Evolutionary conservation across 1,284 basidiomycete genomes (phyloP).

Genomic region (Fomitopsis pinicola): DNA sequence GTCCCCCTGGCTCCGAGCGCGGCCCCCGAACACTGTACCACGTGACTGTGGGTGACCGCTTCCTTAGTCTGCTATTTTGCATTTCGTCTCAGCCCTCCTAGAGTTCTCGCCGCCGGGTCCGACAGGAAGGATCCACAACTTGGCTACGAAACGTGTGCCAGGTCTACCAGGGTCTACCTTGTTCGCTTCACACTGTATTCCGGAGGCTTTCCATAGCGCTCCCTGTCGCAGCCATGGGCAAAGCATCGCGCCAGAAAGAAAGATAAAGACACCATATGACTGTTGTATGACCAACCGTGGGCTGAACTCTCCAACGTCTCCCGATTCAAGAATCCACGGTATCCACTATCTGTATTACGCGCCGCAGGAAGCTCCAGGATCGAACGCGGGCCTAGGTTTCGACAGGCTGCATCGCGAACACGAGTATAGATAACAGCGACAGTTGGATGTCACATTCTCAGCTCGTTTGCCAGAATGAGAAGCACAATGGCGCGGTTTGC

Average conservation of each 20-base stretch:
- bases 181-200: too few species aligned
- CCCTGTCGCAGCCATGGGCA: neutral
- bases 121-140: too few species aligned
- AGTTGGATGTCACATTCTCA: neutral
- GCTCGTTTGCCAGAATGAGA: neutral
- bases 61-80: neutral
- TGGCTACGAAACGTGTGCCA: too few species aligned
- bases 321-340: neutral
- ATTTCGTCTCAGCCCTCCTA: neutral
- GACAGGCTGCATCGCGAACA: neutral
- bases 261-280: neutral
- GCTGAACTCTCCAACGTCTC: neutral
- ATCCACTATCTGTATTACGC: neutral
- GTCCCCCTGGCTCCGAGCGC: neutral
- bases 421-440: neutral
- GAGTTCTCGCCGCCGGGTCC: neutral
- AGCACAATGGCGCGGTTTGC: neutral
- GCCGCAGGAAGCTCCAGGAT: neutral
- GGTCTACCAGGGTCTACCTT: too few species aligned
- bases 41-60: slow-evolving; percentile 5
- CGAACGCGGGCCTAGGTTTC: neutral
- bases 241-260: neutral
- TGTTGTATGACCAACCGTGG: neutral
- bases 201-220: neutral
- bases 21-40: slow-evolving; percentile 5